These are phyloP conservation scores for Hypsizygus marmoreus DNA, from an alignment of 768 basidiomycete genomes.

Conservation along the genomic window DNA sequence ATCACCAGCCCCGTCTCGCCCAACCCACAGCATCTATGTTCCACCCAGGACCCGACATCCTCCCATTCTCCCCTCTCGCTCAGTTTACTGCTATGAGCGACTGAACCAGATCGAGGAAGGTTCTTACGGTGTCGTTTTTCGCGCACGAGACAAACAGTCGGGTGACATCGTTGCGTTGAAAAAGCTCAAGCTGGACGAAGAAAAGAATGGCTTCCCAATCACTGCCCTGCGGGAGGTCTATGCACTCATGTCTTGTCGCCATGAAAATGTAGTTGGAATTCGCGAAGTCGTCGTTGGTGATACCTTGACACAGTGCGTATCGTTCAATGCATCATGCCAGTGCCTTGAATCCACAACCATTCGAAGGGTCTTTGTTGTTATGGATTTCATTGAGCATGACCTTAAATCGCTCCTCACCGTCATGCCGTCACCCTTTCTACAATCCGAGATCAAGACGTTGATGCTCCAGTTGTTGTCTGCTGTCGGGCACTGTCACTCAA, in stretches of 20 bases:
- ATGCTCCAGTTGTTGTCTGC: slow-evolving; percentile 93
- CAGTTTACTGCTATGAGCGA: slow-evolving; percentile 91
- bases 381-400: slow-evolving; percentile 99
- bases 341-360: slow-evolving; percentile 30
- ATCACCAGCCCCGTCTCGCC: slow-evolving; percentile 20
- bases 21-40: slow-evolving; percentile 64
- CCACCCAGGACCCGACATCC: slow-evolving; percentile 81
- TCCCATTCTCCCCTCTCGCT: slow-evolving; percentile 80
- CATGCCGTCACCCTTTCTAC: slow-evolving; percentile 96
- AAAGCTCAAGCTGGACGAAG: slow-evolving; percentile 97
- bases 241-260: slow-evolving; percentile 91
- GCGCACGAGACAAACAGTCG: slow-evolving; percentile 93
- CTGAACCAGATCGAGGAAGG: slow-evolving; percentile 99
- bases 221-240: slow-evolving; percentile 94
- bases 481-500: slow-evolving; percentile 89
- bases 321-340: slow-evolving; percentile 20
- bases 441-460: slow-evolving; percentile 97
- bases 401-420: slow-evolving; percentile 92
- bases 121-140: slow-evolving; percentile 95
- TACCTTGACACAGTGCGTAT: slow-evolving; percentile 95
- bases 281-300: slow-evolving; percentile 98
- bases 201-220: slow-evolving; percentile 98
- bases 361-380: slow-evolving; percentile 94
- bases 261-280: slow-evolving; percentile 97
- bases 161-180: slow-evolving; percentile 97